phyloP scores from a whole-genome alignment of 768 basidiomycete species.

The Epithele typhae region DNA sequence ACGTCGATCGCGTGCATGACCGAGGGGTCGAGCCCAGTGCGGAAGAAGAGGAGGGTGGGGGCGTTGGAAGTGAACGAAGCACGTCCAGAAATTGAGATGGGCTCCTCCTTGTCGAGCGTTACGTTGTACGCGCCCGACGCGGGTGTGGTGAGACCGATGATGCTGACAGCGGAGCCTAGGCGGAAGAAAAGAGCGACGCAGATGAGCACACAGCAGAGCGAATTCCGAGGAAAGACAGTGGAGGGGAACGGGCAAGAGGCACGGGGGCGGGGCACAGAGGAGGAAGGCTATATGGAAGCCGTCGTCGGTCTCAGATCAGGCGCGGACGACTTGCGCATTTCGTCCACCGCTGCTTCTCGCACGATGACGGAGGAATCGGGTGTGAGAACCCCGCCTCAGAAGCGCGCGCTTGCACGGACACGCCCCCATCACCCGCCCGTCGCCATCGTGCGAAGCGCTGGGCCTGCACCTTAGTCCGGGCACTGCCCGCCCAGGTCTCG shows the following conservation, averaged over 20 bases:
- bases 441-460: too few species aligned
- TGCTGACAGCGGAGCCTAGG: conserved; percentile 55
- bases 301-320: not conserved
- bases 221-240: not conserved
- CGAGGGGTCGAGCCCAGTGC: conserved; percentile 53
- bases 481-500: too few species aligned
- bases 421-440: too few species aligned
- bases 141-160: conserved; percentile 58
- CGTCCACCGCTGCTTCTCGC: too few species aligned
- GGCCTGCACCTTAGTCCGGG: too few species aligned
- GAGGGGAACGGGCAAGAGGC: not conserved
- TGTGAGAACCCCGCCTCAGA: too few species aligned
- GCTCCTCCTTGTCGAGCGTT: conserved; percentile 35
- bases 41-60: conserved; percentile 56
- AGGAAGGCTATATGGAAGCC: not conserved
- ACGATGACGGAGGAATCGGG: too few species aligned
- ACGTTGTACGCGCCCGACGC: conserved; percentile 57
- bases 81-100: conserved; percentile 34
- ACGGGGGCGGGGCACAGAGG: too few species aligned
- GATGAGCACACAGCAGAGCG: not conserved
- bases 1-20: conserved; percentile 47
- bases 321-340: too few species aligned
- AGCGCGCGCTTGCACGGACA: too few species aligned
- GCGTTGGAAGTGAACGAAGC: conserved; percentile 46
- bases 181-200: not conserved